Evolutionary conservation across 2,329 filamentous ascomycete genomes (phyloP).

Genomic region (Apiospora sp.): DNA sequence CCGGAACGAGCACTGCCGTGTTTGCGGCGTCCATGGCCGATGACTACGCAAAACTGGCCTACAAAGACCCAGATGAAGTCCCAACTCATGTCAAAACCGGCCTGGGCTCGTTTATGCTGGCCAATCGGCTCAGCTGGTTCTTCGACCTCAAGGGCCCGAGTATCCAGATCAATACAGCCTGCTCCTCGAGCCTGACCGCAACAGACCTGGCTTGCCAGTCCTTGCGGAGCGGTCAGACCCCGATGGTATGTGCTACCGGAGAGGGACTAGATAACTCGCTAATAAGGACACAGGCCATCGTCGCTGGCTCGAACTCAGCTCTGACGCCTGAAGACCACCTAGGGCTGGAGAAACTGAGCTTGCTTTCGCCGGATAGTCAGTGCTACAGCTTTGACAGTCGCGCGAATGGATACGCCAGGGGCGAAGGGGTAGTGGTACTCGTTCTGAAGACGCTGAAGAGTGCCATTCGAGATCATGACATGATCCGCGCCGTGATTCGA

Average conservation of each 20-base stretch:
- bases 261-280: neutral
- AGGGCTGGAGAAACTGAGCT: slow-evolving; percentile 33
- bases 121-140: slow-evolving; percentile 50
- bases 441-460: slow-evolving; percentile 56
- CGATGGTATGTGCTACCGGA: neutral
- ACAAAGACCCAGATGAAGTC: slow-evolving; percentile 25
- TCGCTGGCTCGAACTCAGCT: slow-evolving; percentile 24
- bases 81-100: slow-evolving; percentile 18
- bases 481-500: slow-evolving; percentile 44
- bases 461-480: slow-evolving; percentile 50
- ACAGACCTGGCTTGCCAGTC: slow-evolving; percentile 54
- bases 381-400: slow-evolving; percentile 27
- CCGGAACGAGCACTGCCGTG: slow-evolving; percentile 28
- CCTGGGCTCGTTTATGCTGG: neutral
- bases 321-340: slow-evolving; percentile 41
- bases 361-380: slow-evolving; percentile 44
- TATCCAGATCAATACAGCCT: slow-evolving; percentile 55
- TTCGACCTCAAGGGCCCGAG: slow-evolving; percentile 50
- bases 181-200: slow-evolving; percentile 51
- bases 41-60: slow-evolving; percentile 28
- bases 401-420: slow-evolving; percentile 43
- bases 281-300: slow-evolving; percentile 11
- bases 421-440: slow-evolving; percentile 56
- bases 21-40: slow-evolving; percentile 28
- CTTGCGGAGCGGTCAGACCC: slow-evolving; percentile 21